A percentile compares a stretch with the other conserved stretches of the same genome.
phyloP scores from a whole-genome alignment of 805 yeast genomes.

The Trichomonascus vanleenenianus region DNA sequence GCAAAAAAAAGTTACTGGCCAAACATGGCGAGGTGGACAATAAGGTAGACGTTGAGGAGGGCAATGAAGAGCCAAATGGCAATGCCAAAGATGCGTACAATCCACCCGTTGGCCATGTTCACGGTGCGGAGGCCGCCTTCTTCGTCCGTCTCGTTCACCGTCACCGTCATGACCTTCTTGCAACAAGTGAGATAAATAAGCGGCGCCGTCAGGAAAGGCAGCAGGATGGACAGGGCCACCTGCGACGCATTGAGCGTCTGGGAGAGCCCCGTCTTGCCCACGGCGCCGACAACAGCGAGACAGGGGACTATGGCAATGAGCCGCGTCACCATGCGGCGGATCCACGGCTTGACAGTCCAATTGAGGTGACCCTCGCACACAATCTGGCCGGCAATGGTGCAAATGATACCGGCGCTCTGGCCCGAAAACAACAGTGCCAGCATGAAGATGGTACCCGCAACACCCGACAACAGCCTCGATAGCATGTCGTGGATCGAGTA shows the following conservation, averaged over 20 bases:
- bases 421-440: slow-evolving; percentile 79
- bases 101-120: slow-evolving; percentile 44
- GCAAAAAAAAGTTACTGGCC: slow-evolving; percentile 7
- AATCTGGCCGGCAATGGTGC: slow-evolving; percentile 90
- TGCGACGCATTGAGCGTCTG: slow-evolving; percentile 78
- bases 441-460: slow-evolving; percentile 80
- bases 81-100: slow-evolving; percentile 44
- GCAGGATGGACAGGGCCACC: slow-evolving; percentile 69
- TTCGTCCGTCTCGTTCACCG: slow-evolving; percentile 11
- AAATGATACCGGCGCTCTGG: slow-evolving; percentile 84
- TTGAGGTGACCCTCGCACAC: slow-evolving; percentile 85
- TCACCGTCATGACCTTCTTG: slow-evolving; percentile 52
- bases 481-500: slow-evolving; percentile 67
- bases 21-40: slow-evolving; percentile 37
- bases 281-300: slow-evolving; percentile 55
- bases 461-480: slow-evolving; percentile 52
- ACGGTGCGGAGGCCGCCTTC: slow-evolving; percentile 4
- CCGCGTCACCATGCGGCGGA: slow-evolving; percentile 71
- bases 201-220: slow-evolving; percentile 83
- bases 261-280: slow-evolving; percentile 68
- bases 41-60: slow-evolving; percentile 59
- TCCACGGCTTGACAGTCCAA: slow-evolving; percentile 77
- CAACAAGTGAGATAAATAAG: slow-evolving; percentile 72
- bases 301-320: slow-evolving; percentile 77
- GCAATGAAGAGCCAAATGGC: slow-evolving; percentile 65